A percentile compares a stretch with the other conserved stretches of the same genome.
Evolutionary conservation across 495 filamentous ascomycete species (phyloP).

Genomic region (Coniosporium apollinis): DNA sequence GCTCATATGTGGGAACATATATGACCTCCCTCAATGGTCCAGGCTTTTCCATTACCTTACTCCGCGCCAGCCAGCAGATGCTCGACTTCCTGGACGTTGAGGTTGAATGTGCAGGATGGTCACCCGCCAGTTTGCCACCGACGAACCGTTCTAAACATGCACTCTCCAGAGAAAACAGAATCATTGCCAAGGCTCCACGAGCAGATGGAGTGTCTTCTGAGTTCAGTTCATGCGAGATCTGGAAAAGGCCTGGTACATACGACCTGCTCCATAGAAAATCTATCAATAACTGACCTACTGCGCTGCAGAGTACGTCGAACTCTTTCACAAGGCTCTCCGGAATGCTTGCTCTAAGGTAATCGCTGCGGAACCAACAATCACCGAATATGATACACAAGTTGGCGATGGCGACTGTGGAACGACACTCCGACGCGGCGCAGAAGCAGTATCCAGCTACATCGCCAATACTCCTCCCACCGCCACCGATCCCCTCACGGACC

Average conservation of each 20-base stretch:
- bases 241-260: conserved; percentile 4
- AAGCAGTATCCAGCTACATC: conserved; percentile 13
- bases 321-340: conserved; percentile 34
- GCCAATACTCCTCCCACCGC: no score
- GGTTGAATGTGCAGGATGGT: conserved; percentile 30
- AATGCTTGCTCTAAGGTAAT: conserved; percentile 29
- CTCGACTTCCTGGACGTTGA: no score
- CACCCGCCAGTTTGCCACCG: conserved; percentile 34
- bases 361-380: conserved; percentile 14
- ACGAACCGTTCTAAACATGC: conserved; percentile 17
- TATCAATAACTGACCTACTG: no score
- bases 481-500: no score
- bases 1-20: conserved; percentile 29
- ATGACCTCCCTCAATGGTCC: conserved; percentile 47
- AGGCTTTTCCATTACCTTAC: conserved; percentile 44
- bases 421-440: conserved; percentile 12
- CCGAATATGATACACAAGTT: conserved; percentile 16
- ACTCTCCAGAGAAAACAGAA: background rate
- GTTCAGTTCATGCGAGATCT: no score
- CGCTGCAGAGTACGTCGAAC: conserved; percentile 26
- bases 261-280: background rate
- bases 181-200: no score
- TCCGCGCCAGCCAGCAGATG: no score
- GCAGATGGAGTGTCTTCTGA: no score
- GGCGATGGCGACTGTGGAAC: conserved; percentile 18